phyloP scores from a whole-genome alignment of 2,329 filamentous ascomycete genomes.

The Phialemonium atrogriseum region DNA sequence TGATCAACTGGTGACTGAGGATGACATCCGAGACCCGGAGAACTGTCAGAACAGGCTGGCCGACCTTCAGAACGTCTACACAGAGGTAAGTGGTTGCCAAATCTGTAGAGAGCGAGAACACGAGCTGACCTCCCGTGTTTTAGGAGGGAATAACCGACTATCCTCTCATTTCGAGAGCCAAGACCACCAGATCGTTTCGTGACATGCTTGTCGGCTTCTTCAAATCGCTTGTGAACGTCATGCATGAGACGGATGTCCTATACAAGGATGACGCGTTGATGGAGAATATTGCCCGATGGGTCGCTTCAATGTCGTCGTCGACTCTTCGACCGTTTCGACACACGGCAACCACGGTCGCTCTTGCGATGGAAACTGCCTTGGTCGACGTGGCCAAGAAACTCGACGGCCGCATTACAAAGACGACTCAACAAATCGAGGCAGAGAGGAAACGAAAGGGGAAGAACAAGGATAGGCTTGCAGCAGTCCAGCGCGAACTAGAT shows the following conservation, averaged over 20 bases:
- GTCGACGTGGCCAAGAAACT: conserved; percentile 39
- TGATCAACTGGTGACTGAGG: conserved; percentile 64
- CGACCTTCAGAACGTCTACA: conserved; percentile 83
- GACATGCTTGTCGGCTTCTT: conserved; percentile 73
- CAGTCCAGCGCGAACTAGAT: conserved; percentile 63
- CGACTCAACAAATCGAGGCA: conserved; percentile 68
- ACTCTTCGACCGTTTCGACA: conserved; percentile 85
- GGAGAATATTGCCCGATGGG: conserved; percentile 85
- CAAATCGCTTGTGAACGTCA: conserved; percentile 61
- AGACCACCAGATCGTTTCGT: conserved; percentile 69
- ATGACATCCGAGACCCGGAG: conserved; percentile 86
- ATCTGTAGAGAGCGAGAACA: not conserved
- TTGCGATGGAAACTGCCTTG: conserved; percentile 71
- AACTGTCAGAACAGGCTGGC: conserved; percentile 69
- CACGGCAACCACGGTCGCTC: conserved; percentile 77
- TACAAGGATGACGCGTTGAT: conserved; percentile 71
- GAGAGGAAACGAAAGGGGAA: conserved; percentile 62
- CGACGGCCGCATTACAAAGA: conserved; percentile 57
- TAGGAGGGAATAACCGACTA: conserved; percentile 79
- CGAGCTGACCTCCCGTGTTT: conserved; percentile 7
- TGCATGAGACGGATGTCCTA: conserved; percentile 74
- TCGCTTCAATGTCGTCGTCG: conserved; percentile 84
- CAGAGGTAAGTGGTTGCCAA: conserved; percentile 48
- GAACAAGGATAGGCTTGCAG: conserved; percentile 67
- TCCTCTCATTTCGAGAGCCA: conserved; percentile 76